Evolutionary conservation across 2,329 filamentous ascomycete genomes (phyloP).

Genomic region (Arachnopeziza araneosa): DNA sequence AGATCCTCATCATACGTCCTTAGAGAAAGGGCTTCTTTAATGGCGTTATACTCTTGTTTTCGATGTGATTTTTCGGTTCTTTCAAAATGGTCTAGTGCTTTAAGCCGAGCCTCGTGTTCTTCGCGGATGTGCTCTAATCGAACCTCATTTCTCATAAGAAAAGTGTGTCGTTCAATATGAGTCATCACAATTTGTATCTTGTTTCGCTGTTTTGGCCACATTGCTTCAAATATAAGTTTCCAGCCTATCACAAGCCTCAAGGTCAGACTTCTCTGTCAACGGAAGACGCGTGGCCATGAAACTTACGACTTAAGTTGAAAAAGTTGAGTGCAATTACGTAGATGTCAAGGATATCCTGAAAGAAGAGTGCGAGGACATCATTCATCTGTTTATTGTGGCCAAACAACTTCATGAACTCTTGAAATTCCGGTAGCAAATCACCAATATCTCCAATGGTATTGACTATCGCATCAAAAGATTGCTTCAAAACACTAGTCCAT

Average conservation of each 20-base stretch:
- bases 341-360: constrained; percentile 34
- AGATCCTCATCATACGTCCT: no score
- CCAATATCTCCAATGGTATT: constrained; percentile 23
- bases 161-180: constrained; percentile 4
- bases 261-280: not conserved
- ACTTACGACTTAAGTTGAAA: constrained; percentile 29
- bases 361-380: constrained; percentile 31
- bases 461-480: constrained; percentile 25
- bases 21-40: no score
- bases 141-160: no score
- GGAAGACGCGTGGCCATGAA: not conserved
- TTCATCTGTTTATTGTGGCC: constrained; percentile 12
- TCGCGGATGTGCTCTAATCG: no score
- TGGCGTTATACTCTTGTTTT: no score
- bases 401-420: no score
- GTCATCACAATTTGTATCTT: constrained; percentile 11
- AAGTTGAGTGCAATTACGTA: constrained; percentile 30
- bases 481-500: constrained; percentile 19
- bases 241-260: constrained; percentile 19
- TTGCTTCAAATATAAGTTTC: constrained; percentile 26
- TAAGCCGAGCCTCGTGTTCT: no score
- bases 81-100: no score
- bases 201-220: constrained; percentile 28
- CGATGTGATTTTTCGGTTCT: no score
- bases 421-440: constrained; percentile 22